Evolutionary conservation across 371 early-diverging fungal species (phyloP).

Genomic region (Mucor racemosus): DNA sequence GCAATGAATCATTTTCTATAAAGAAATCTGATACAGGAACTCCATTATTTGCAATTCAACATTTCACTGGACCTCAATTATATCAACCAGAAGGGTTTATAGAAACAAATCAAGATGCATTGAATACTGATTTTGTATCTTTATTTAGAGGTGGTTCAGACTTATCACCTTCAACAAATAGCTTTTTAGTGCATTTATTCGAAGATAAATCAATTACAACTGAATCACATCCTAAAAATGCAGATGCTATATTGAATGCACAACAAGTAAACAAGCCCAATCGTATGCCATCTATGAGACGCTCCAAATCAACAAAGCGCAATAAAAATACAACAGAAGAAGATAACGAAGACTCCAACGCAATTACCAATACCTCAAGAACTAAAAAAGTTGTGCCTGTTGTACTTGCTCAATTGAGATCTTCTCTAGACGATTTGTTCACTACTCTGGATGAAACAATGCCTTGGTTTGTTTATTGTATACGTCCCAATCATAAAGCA

Average conservation of each 20-base stretch:
- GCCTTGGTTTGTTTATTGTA: conserved; percentile 88
- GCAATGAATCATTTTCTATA: conserved; percentile 49
- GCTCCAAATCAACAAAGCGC: conserved; percentile 40
- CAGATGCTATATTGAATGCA: conserved; percentile 67
- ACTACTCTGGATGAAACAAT: conserved; percentile 82
- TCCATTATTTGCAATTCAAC: conserved; percentile 72
- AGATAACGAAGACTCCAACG: not conserved
- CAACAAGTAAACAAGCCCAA: conserved; percentile 60
- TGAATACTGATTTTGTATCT: conserved; percentile 83
- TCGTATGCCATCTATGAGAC: conserved; percentile 53
- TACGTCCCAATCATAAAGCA: conserved; percentile 72
- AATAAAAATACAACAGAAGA: conserved; percentile 16
- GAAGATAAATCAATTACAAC: conserved; percentile 51
- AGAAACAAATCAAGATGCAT: conserved; percentile 70
- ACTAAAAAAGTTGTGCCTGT: conserved; percentile 7
- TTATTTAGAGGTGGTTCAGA: conserved; percentile 58
- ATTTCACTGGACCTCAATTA: conserved; percentile 75
- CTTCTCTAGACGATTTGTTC: conserved; percentile 76
- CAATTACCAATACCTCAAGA: not conserved
- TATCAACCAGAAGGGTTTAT: conserved; percentile 53
- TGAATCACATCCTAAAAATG: conserved; percentile 64
- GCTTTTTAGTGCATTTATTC: conserved; percentile 30
- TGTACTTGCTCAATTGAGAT: conserved; percentile 67
- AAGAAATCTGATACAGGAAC: conserved; percentile 34
- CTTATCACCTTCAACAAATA: conserved; percentile 10